Evolutionary conservation across 129 eudicot species (phyloP), one percentile per base, ranked within the genome.

Genomic region (Flaveria ramosissima): DNA sequence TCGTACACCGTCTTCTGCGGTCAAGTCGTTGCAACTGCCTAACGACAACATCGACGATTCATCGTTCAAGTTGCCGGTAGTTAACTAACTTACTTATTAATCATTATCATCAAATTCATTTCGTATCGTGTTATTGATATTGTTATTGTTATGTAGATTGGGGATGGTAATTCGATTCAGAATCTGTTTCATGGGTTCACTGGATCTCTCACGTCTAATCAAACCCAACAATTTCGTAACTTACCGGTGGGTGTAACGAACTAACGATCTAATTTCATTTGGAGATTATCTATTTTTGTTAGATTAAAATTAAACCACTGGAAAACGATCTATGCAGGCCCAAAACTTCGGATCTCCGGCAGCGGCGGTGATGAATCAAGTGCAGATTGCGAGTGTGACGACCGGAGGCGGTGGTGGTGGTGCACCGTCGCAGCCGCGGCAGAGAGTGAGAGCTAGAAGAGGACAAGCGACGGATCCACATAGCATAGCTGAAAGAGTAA

Each of bases 391-490:
- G 5, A 80, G 53, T 74, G 75, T 23, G 56, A 50, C 87, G 9
- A 69, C 89, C 62, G 88, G 85, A 1, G 86, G 85, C 0, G 50
- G 50, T 9, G 86, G 85, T 0, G 39, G 90, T 10, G 86, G 84
- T 16, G 81, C 86, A 24, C 77, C 86, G 26, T 78, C 89, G 46
- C 96, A 90, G 85, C 96, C 96, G 7, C 81, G 89, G 23, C 98
- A 92, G 85, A 80, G 92, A 69, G 91, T 89, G 30, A 84, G 97
- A 77, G 97, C 97, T 1, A 85, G 96, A 55, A 83, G 97, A 82
- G 97, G 97, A 80, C 97, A 92, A 80, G 96, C 97, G 30, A 92
- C 96, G 46, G 95, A 91, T 74, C 97, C 97, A 52, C 96, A 92
- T 73, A 92, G 97, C 73, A 89, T 92, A 20, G 96, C 96, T 15